These are phyloP conservation scores for Ophiostoma perfectum DNA, from an alignment of 2,329 filamentous ascomycete genomes.

Conservation along the genomic window DNA sequence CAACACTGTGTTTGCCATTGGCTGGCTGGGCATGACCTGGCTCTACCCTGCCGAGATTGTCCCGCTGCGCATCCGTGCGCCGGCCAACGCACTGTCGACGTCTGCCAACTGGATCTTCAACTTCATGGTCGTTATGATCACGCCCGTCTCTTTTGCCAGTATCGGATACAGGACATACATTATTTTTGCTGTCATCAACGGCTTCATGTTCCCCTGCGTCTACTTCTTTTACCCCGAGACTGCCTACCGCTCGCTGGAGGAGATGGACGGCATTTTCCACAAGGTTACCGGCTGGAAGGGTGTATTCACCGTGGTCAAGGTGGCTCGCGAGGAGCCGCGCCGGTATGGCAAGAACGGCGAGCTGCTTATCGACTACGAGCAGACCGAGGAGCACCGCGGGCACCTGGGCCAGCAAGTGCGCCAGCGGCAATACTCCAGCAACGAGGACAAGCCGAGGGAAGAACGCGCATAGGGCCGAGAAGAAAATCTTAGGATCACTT, in stretches of 20 bases:
- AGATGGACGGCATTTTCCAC: slow-evolving; percentile 59
- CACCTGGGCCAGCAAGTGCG: neutral
- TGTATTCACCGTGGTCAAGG: slow-evolving; percentile 39
- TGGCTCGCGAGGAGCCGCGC: slow-evolving; percentile 45
- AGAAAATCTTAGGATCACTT: no score
- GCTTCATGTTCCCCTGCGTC: slow-evolving; percentile 47
- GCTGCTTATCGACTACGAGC: slow-evolving; percentile 44
- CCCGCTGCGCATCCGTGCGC: slow-evolving; percentile 46
- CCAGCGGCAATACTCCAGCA: neutral
- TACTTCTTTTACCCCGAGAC: slow-evolving; percentile 53
- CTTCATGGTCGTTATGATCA: slow-evolving; percentile 59
- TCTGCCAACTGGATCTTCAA: slow-evolving; percentile 37
- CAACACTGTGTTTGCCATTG: slow-evolving; percentile 49
- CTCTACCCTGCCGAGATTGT: slow-evolving; percentile 55
- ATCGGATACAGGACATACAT: slow-evolving; percentile 51
- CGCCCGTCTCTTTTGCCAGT: slow-evolving; percentile 51
- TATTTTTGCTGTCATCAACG: slow-evolving; percentile 52
- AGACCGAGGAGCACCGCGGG: slow-evolving; percentile 19
- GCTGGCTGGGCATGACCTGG: slow-evolving; percentile 54
- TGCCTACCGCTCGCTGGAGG: slow-evolving; percentile 53
- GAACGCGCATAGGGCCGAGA: neutral
- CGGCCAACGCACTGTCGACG: slow-evolving; percentile 52
- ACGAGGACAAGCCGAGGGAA: slow-evolving; percentile 10
- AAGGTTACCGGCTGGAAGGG: slow-evolving; percentile 45
- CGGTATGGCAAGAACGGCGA: slow-evolving; percentile 57